These are phyloP conservation scores for Sugiyamaella novakii DNA, from an alignment of 1,139 yeast species.

Conservation along the genomic window DNA sequence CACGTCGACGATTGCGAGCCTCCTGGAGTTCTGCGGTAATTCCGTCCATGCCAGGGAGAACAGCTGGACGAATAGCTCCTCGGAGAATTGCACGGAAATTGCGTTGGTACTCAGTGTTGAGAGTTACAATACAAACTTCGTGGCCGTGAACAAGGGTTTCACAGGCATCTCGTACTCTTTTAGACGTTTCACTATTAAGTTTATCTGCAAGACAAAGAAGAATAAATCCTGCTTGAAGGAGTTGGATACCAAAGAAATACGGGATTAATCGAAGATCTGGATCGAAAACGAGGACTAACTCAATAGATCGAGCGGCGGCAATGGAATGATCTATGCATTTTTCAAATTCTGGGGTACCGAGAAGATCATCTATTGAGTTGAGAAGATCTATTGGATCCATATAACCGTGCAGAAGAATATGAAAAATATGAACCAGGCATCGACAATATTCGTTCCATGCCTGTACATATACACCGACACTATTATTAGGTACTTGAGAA, in stretches of 20 bases:
- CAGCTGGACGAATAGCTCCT: slow-evolving; percentile 28
- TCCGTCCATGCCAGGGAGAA: slow-evolving; percentile 21
- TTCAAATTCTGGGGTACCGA: slow-evolving; percentile 31
- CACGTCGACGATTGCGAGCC: slow-evolving; percentile 36
- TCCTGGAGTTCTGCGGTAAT: slow-evolving; percentile 26
- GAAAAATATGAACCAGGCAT: slow-evolving; percentile 30
- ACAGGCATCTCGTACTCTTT: slow-evolving; percentile 39
- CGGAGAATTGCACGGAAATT: slow-evolving; percentile 39
- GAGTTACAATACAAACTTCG: slow-evolving; percentile 41
- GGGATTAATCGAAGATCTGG: slow-evolving; percentile 41
- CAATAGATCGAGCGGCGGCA: slow-evolving; percentile 35
- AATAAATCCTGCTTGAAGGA: slow-evolving; percentile 38
- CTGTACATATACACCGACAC: slow-evolving; percentile 20
- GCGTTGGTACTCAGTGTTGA: slow-evolving; percentile 41
- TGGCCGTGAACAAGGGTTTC: slow-evolving; percentile 41
- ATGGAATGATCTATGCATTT: slow-evolving; percentile 35
- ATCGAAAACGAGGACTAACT: slow-evolving; percentile 34
- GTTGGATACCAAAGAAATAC: slow-evolving; percentile 40
- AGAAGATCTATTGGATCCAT: slow-evolving; percentile 35
- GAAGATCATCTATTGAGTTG: slow-evolving; percentile 17
- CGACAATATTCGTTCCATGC: slow-evolving; percentile 34
- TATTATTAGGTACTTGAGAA: slow-evolving; percentile 12
- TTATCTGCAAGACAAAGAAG: slow-evolving; percentile 35
- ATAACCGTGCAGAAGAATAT: slow-evolving; percentile 31
- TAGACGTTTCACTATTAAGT: slow-evolving; percentile 36